phyloP scores from a whole-genome alignment of 2,329 filamentous ascomycete species.

The Penicillium crustosum region DNA sequence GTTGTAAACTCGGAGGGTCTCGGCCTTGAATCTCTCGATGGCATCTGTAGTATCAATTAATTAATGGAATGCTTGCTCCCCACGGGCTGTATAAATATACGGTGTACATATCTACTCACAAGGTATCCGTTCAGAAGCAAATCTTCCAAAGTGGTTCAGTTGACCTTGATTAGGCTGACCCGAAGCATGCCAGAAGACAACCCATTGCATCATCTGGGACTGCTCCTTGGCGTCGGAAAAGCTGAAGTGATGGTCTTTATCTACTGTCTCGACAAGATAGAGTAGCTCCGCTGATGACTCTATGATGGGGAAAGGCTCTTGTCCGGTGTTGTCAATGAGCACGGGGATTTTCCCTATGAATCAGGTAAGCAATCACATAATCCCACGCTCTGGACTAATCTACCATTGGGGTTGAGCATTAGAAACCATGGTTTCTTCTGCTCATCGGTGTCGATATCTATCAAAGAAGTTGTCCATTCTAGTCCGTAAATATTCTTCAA shows the following conservation, averaged over 20 bases:
- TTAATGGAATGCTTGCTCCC: background rate
- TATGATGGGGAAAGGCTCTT: background rate
- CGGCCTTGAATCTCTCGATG: background rate
- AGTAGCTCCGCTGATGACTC: background rate
- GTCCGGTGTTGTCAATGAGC: background rate
- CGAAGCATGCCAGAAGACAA: background rate
- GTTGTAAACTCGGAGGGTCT: background rate
- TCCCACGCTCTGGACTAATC: background rate
- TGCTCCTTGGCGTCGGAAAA: background rate
- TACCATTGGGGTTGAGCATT: background rate
- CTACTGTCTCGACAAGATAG: background rate
- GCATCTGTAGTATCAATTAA: background rate
- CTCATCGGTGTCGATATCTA: background rate
- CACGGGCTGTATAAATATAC: background rate
- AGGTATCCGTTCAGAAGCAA: background rate
- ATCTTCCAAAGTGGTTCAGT: background rate
- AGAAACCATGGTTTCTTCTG: background rate
- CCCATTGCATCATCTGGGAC: background rate
- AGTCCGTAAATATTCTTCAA: background rate
- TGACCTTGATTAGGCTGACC: background rate
- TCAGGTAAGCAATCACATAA: background rate
- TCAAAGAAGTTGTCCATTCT: background rate
- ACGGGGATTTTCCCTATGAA: background rate
- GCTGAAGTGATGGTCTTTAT: background rate
- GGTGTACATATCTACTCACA: background rate